Evolutionary conservation across 2,329 filamentous ascomycete genomes (phyloP).

Genomic region (Paecilomyces fulvus): DNA sequence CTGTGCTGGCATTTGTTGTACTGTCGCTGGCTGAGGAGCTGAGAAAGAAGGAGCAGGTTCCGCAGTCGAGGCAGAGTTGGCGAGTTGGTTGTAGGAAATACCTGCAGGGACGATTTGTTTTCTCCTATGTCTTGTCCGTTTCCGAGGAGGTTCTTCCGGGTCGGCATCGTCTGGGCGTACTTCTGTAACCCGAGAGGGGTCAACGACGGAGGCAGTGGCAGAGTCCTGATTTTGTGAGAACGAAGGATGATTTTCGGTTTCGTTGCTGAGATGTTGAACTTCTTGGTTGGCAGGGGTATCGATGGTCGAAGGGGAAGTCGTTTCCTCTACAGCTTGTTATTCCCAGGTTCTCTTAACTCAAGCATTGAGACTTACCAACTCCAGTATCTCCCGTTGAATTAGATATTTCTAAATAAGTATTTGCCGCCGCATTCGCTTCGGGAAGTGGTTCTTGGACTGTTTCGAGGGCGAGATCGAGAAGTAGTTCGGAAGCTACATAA

Average conservation of each 20-base stretch:
- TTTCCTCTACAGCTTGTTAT: no score
- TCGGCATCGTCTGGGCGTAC: background rate
- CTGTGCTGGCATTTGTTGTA: background rate
- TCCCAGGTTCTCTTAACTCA: no score
- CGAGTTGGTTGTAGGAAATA: background rate
- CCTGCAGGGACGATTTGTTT: constrained; percentile 1
- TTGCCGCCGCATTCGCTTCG: no score
- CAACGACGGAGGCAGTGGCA: background rate
- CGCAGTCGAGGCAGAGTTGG: background rate
- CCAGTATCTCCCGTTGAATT: no score
- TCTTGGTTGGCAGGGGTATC: no score
- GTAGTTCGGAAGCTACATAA: no score
- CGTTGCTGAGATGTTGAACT: no score
- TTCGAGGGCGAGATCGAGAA: no score
- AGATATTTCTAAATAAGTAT: no score
- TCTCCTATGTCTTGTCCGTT: background rate
- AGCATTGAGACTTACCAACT: no score
- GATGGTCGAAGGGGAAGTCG: no score
- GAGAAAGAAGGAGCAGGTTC: background rate
- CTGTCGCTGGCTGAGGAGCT: background rate
- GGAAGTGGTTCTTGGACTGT: no score
- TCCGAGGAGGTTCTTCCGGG: constrained; percentile 1
- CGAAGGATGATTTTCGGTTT: background rate
- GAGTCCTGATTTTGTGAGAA: background rate
- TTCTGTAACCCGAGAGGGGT: background rate